Evolutionary conservation across 768 basidiomycete species (phyloP).

Genomic region (Leccinum disarticulatum): DNA sequence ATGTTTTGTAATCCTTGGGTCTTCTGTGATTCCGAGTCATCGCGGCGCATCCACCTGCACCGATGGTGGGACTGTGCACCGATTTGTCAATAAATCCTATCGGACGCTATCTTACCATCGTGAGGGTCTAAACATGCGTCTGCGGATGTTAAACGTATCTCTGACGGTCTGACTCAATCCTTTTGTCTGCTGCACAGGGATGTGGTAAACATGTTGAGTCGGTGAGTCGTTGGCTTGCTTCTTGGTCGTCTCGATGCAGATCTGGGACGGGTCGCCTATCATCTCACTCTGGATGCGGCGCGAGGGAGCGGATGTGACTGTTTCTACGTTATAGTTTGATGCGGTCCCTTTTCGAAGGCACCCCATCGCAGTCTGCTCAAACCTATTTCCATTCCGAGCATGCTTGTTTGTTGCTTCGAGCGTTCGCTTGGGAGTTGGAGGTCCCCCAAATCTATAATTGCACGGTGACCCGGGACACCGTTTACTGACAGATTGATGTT

Average conservation of each 20-base stretch:
- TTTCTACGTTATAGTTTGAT: slow-evolving; percentile 35
- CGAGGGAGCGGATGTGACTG: slow-evolving; percentile 10
- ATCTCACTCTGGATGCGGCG: slow-evolving; percentile 4
- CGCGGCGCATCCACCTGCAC: slow-evolving; percentile 17
- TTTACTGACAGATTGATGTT: slow-evolving; percentile 21
- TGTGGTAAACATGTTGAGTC: slow-evolving; percentile 66
- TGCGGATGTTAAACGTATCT: slow-evolving; percentile 20
- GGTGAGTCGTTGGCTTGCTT: slow-evolving; percentile 42
- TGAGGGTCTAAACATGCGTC: slow-evolving; percentile 11
- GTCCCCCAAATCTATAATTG: slow-evolving; percentile 27
- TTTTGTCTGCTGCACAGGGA: slow-evolving; percentile 44
- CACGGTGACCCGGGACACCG: slow-evolving; percentile 25
- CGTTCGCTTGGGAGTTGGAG: slow-evolving; percentile 24
- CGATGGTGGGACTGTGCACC: slow-evolving; percentile 15
- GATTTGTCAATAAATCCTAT: slow-evolving; percentile 9
- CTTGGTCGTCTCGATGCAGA: slow-evolving; percentile 14
- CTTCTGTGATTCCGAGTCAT: slow-evolving; percentile 16
- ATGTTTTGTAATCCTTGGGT: slow-evolving; percentile 17
- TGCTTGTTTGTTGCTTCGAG: slow-evolving; percentile 9
- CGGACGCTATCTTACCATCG: slow-evolving; percentile 5
- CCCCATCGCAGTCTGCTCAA: slow-evolving; percentile 30
- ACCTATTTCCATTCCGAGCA: slow-evolving; percentile 17
- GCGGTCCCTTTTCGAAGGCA: slow-evolving; percentile 36
- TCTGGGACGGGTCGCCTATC: slow-evolving; percentile 19
- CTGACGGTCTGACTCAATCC: slow-evolving; percentile 3